Evolutionary conservation across 495 filamentous ascomycete species (phyloP), one percentile per base, ranked within the genome.

Genomic region (Neurospora sublineolata): DNA sequence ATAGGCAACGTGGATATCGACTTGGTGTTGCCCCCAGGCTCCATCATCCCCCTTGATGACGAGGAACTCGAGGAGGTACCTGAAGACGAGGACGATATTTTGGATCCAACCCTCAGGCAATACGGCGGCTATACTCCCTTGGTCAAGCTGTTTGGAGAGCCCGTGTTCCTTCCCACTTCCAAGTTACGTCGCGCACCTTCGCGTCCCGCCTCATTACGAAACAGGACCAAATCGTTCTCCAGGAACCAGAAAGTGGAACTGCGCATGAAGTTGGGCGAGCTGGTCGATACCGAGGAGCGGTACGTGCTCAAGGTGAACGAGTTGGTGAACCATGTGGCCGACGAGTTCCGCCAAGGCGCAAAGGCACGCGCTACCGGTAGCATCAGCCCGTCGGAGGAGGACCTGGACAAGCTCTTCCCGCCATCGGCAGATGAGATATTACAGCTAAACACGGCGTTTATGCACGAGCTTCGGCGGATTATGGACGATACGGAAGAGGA

Each of bases 231-330:
- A 73, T 84, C 89, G 0, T 92, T 97, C 74, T 86, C 90, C 8
- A 90, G 90, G 76, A 89, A 89, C 60, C 93, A 97, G 76, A 94
- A 96, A 76, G 87, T 94, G 70, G 89, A 90, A 46, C 80, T 98
- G 71, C 89, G 94, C 69, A 88, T 92, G 73, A 94, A 97, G 77
- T 91, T 99, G 89, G 91, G 89, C 74, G 95, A 99, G 79, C 77
- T 98, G 71, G 87, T 97, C 36, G 93, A 97, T 75, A 99, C 95
- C 0, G 95, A 99, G 80, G 93, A 94, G 76, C 89, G 92, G 76
- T 99, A 97, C 80, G 93, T 98, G 39, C 83, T 85, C 77, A 97
- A 97, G 77, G 75, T 98, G 41, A 88, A 91, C 73, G 90, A 94
- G 64, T 83, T 99, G 67, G 89, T 96, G 58, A 89, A 91, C 69